phyloP scores from a whole-genome alignment of 257 asterid species.

The Forsythia suspensa region DNA sequence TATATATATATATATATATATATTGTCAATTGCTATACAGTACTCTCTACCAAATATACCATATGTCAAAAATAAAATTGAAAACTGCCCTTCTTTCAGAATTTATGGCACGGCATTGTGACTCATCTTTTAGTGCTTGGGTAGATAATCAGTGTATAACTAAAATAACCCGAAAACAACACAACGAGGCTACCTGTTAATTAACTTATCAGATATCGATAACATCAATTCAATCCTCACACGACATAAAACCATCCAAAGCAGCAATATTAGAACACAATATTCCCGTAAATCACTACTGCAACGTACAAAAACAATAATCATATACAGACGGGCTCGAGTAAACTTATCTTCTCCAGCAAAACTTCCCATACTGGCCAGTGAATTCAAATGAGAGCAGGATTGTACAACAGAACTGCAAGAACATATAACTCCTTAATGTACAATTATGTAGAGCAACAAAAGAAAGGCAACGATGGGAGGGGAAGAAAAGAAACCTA shows the following conservation, averaged over 20 bases:
- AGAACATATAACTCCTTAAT: neutral
- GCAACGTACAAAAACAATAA: neutral
- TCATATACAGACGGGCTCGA: neutral
- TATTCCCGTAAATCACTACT: neutral
- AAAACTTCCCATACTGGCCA: slow-evolving; percentile 14
- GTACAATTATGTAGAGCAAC: neutral
- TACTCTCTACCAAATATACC: no score
- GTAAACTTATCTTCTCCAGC: neutral
- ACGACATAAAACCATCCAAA: neutral
- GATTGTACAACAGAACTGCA: slow-evolving; percentile 6
- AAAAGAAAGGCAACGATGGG: neutral
- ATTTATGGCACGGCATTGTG: neutral
- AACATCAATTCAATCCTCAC: neutral
- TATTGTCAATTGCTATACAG: no score
- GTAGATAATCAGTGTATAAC: neutral
- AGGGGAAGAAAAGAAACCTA: neutral
- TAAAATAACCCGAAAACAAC: neutral
- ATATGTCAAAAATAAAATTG: no score
- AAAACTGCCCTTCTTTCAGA: neutral
- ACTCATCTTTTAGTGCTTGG: neutral
- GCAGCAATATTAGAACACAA: neutral
- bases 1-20: no score
- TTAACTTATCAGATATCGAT: neutral
- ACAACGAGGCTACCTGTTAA: no score
- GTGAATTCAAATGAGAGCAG: slow-evolving; percentile 3